Base-by-base conservation (phyloP, 495 filamentous ascomycete species). In the Aspergillus panamensis region DNA sequence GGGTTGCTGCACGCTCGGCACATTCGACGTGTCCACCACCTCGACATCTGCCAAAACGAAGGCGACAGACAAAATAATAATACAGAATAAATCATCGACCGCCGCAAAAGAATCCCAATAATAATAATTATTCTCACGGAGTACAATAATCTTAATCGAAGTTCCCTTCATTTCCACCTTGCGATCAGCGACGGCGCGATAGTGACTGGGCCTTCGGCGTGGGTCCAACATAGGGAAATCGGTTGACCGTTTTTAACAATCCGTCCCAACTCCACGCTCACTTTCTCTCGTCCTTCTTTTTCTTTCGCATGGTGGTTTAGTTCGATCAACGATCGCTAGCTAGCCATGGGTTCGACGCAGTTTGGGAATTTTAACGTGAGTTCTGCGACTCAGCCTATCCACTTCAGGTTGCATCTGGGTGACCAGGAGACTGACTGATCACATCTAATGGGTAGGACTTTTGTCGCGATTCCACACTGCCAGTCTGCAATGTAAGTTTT, bases 381-480 rank as follows among this genome's bases (percentile, higher is more conserved):
- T 82, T 66, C 14, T 43, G 49, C 58, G 33, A 51, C 54, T 37
- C 17, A 42, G 12, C 42, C 17, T 5, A 39, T n/a, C 35, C 35
- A 12, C 35, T 13, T 39, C 10, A 8, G 14, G 14, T 7, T 19
- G 25, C 52, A 17, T 31, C 20, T 35, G n/a, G 47, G 19, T 17
- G 54, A 17, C 1, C 12, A 59, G 51, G 55, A 62, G 43, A 59
- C 52, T 59, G 44, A 52, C 52, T 59, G 44, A 52, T 71, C 65
- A 43, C 39, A 57, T 55, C 48, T 49, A 52, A 39, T 30, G 19
- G 13, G 32, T 61, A 96, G 89, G 78, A 94, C 76, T 96, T 99
- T 71, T 99, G 94, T 85, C 88, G 89, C 66, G 91, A 96, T 77
- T 92, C 92, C 61, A 97, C 93, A 60, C 80, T 99, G 67, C 94